A percentile compares a stretch with the other conserved stretches of the same genome.
Evolutionary conservation across 169 alveolate genomes (phyloP).

Genomic region (Perkinsus chesapeaki): DNA sequence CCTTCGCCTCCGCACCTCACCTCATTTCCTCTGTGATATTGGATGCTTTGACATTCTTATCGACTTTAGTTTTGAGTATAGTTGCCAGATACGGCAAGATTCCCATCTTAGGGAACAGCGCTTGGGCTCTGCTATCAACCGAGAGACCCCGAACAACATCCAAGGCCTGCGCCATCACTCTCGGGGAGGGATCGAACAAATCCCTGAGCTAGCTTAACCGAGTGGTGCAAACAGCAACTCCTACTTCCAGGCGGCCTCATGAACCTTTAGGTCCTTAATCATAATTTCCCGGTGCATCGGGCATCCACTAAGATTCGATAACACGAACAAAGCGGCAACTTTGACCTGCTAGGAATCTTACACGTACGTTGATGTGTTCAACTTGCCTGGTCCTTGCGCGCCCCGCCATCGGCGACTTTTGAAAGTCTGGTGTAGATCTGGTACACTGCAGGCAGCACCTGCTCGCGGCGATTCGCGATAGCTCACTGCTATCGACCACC

Average conservation of each 20-base stretch:
- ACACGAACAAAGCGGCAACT: conserved; percentile 19
- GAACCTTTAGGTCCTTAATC: conserved; percentile 19
- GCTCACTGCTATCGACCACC: neutral
- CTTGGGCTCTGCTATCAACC: conserved; percentile 23
- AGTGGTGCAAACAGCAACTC: neutral
- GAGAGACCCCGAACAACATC: conserved; percentile 21
- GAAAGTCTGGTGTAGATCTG: neutral
- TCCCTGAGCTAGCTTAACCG: neutral
- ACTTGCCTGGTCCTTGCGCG: neutral
- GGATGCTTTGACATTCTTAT: neutral
- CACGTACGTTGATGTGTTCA: too few species aligned
- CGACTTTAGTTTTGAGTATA: neutral
- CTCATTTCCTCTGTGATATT: neutral
- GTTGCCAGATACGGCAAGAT: conserved; percentile 16
- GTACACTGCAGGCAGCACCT: neutral
- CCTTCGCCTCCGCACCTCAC: too few species aligned
- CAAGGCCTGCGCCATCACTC: neutral
- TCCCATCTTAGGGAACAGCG: conserved; percentile 12
- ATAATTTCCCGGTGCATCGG: conserved; percentile 30
- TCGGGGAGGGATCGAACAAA: neutral
- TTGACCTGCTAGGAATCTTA: too few species aligned
- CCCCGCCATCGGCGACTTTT: neutral
- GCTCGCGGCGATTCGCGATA: neutral
- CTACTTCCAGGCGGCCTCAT: conserved; percentile 4
- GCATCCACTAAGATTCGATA: conserved; percentile 30